These are phyloP conservation scores for Chlamydomonas sp. DNA, from an alignment of 139 green algal species.

Conservation along the genomic window DNA sequence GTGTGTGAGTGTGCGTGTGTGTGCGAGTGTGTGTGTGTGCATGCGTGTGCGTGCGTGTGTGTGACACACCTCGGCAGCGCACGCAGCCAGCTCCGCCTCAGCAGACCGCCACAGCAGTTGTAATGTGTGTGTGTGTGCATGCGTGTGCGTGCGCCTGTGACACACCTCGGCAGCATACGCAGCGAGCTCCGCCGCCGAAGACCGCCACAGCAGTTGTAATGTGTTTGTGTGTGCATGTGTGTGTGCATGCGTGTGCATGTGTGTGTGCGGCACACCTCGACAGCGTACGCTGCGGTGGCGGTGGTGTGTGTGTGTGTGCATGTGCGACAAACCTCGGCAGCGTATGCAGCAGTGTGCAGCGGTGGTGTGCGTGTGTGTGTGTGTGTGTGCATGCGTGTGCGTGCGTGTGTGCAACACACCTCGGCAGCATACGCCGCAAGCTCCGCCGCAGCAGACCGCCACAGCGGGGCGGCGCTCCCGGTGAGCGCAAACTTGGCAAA, in stretches of 20 bases:
- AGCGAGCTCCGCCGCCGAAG: slow-evolving; percentile 48
- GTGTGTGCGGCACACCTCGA: background rate
- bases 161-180: slow-evolving; percentile 39
- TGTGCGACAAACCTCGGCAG: slow-evolving; percentile 30
- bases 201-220: background rate
- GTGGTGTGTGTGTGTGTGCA: background rate
- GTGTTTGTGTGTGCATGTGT: background rate
- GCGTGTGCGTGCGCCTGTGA: no score
- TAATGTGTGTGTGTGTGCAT: no score
- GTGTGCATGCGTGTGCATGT: background rate
- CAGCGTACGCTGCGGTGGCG: no score
- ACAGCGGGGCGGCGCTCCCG: slow-evolving; percentile 39
- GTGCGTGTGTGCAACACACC: slow-evolving; percentile 17
- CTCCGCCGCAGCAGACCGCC: slow-evolving; percentile 38
- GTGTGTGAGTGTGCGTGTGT: no score
- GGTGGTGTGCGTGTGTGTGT: background rate
- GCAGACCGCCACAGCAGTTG: no score
- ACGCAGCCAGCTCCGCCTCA: no score
- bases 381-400: background rate
- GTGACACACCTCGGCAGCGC: no score
- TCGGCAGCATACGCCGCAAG: slow-evolving; percentile 47
- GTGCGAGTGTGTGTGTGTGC: no score
- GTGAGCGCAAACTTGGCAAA: slow-evolving; percentile 70
- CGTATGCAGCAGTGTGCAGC: slow-evolving; percentile 31
- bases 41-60: no score